These are phyloP conservation scores for Rhodamnia rubescens DNA, from an alignment of 345 rosid genomes.

Conservation along the genomic window DNA sequence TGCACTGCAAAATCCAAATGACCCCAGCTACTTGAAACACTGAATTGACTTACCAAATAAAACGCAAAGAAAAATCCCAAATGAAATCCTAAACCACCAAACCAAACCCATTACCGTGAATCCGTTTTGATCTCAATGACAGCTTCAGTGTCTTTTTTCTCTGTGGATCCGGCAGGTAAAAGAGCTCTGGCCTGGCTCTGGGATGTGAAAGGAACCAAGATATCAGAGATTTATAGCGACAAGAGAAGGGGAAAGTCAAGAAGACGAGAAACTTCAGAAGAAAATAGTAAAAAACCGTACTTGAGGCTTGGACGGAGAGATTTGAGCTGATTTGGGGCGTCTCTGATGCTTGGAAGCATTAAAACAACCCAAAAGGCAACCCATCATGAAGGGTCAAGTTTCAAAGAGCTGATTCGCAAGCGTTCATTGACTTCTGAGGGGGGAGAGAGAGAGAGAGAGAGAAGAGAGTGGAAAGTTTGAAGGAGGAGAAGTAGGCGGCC, in stretches of 20 bases:
- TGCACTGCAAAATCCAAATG: background rate
- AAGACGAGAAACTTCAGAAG: background rate
- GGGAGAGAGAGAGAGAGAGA: background rate
- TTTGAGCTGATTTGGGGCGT: conserved; percentile 14
- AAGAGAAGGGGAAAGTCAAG: background rate
- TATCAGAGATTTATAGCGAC: background rate
- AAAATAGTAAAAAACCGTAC: conserved; percentile 5
- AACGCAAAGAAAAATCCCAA: background rate
- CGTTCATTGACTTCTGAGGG: background rate
- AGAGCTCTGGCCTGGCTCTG: conserved; percentile 24
- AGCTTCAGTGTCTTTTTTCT: conserved; percentile 5
- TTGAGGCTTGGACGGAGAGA: conserved; percentile 13
- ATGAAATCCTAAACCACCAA: background rate
- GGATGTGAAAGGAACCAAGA: background rate
- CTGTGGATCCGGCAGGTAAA: conserved; percentile 5
- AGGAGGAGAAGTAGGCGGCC: background rate
- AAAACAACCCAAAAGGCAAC: conserved; percentile 45
- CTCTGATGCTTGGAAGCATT: conserved; percentile 30
- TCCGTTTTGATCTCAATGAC: conserved; percentile 3
- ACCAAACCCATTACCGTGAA: conserved; percentile 2
- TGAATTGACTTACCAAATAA: background rate
- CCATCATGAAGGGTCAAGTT: conserved; percentile 18
- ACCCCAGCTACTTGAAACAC: background rate
- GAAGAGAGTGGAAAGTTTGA: background rate
- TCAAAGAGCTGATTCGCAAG: background rate